These are phyloP conservation scores for Penicillium argentinense DNA, from an alignment of 495 filamentous ascomycete species.

Conservation along the genomic window DNA sequence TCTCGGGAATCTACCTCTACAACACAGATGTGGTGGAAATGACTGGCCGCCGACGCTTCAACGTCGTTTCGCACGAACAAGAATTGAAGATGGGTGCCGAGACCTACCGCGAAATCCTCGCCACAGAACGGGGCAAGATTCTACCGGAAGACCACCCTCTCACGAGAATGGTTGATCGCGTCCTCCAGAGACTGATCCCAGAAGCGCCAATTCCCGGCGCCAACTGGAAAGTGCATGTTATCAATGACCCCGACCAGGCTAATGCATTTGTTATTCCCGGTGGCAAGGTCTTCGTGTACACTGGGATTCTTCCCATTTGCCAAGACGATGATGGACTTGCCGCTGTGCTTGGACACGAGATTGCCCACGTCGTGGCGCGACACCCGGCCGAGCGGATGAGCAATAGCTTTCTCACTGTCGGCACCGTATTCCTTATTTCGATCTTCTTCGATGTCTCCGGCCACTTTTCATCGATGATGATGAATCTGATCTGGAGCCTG, in stretches of 20 bases:
- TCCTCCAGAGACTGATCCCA: constrained; percentile 72
- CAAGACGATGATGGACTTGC: constrained; percentile 73
- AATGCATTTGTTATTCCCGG: constrained; percentile 93
- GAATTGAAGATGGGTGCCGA: constrained; percentile 56
- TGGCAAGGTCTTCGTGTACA: constrained; percentile 92
- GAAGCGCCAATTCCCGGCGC: constrained; percentile 59
- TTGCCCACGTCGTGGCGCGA: constrained; percentile 85
- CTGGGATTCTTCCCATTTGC: constrained; percentile 75
- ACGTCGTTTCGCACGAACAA: constrained; percentile 58
- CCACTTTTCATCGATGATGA: constrained; percentile 34
- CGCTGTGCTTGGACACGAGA: constrained; percentile 87
- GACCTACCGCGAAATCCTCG: constrained; percentile 52
- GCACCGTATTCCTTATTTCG: constrained; percentile 51
- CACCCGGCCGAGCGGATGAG: constrained; percentile 78
- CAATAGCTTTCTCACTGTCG: constrained; percentile 54
- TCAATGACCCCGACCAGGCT: constrained; percentile 58
- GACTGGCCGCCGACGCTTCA: constrained; percentile 79
- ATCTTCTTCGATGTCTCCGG: constrained; percentile 52
- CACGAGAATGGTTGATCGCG: constrained; percentile 58
- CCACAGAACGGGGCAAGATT: constrained; percentile 45
- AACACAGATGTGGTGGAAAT: constrained; percentile 80
- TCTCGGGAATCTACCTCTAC: constrained; percentile 60
- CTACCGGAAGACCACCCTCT: constrained; percentile 53
- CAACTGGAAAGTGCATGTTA: constrained; percentile 84
- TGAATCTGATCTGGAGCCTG: constrained; percentile 64